Percentiles rank a stretch among this genome's conserved stretches.
phyloP scores from a whole-genome alignment of 306 rosid species.

The Parietaria judaica region DNA sequence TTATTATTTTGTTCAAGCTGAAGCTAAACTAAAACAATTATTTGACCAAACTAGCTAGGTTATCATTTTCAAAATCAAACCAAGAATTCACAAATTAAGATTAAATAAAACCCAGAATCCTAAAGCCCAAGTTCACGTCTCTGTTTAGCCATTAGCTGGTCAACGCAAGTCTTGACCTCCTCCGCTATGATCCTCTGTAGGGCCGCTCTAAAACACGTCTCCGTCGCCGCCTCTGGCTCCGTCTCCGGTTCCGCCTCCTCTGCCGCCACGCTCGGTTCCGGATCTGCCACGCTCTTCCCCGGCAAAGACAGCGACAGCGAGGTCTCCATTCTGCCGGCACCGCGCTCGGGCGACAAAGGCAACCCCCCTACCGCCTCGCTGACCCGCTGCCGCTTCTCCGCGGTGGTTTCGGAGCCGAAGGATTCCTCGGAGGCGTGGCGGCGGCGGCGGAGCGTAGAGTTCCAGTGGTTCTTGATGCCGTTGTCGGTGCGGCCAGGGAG shows the following conservation, averaged over 20 bases:
- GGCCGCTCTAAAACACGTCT: conserved; percentile 28
- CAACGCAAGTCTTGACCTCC: conserved; percentile 61
- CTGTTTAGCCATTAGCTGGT: conserved; percentile 22
- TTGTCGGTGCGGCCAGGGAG: conserved; percentile 86
- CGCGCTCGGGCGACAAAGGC: conserved; percentile 17
- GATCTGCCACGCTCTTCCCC: conserved; percentile 7
- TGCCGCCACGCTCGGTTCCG: neutral
- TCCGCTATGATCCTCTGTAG: conserved; percentile 59
- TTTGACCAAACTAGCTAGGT: too few relatives aligned
- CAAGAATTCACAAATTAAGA: neutral
- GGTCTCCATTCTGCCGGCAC: conserved; percentile 28
- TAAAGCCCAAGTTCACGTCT: conserved; percentile 12
- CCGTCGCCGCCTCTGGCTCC: conserved; percentile 15
- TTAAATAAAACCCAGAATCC: neutral
- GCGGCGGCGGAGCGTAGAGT: conserved; percentile 59
- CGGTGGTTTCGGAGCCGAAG: neutral
- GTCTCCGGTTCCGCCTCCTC: conserved; percentile 2
- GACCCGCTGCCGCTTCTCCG: neutral
- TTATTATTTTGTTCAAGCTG: too few relatives aligned
- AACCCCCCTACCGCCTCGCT: too few relatives aligned
- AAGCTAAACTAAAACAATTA: too few relatives aligned
- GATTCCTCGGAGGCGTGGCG: conserved; percentile 4
- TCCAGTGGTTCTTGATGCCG: conserved; percentile 95
- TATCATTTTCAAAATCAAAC: neutral
- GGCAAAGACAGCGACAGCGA: conserved; percentile 49